Percentiles rank a stretch among this genome's conserved stretches.
Evolutionary conservation across 163 green algal species (phyloP).

Genomic region (Scenedesmus sp.): DNA sequence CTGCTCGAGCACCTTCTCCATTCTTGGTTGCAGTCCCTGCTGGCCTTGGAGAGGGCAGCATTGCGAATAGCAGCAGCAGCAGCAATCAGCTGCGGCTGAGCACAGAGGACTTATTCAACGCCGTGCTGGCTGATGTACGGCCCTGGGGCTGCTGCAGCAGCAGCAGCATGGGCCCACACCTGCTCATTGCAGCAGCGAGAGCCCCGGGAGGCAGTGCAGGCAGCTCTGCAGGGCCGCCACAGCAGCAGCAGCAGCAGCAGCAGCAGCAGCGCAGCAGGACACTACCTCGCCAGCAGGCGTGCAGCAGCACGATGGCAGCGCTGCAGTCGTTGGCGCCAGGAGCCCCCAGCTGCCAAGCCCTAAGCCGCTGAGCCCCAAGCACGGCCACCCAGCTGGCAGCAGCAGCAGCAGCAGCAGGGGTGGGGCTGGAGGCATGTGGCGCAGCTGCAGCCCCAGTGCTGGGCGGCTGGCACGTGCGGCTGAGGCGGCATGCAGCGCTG

Average conservation of each 20-base stretch:
- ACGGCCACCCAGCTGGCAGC: neutral
- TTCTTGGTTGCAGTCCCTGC: neutral
- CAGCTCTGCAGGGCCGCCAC: neutral
- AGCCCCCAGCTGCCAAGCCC: neutral
- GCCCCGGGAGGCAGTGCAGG: neutral
- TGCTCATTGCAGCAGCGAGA: neutral
- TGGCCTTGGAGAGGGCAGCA: neutral
- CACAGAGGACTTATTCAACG: constrained; percentile 21
- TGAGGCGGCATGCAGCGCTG: neutral
- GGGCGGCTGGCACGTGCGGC: neutral
- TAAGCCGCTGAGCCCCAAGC: neutral
- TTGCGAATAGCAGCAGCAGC: neutral
- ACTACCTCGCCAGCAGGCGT: neutral
- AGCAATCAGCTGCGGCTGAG: neutral
- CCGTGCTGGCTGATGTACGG: constrained; percentile 8
- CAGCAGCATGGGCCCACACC: neutral
- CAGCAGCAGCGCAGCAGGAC: constrained; percentile 12
- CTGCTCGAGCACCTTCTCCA: neutral
- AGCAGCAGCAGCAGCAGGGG: neutral
- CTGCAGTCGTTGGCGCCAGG: neutral
- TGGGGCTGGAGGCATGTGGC: neutral
- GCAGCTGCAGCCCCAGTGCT: neutral
- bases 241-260: neutral
- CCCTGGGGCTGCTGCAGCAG: constrained; percentile 2
- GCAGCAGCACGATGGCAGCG: neutral